Conservation (phyloP, 495 filamentous ascomycete genomes). For the Talaromyces thailandensis region DNA sequence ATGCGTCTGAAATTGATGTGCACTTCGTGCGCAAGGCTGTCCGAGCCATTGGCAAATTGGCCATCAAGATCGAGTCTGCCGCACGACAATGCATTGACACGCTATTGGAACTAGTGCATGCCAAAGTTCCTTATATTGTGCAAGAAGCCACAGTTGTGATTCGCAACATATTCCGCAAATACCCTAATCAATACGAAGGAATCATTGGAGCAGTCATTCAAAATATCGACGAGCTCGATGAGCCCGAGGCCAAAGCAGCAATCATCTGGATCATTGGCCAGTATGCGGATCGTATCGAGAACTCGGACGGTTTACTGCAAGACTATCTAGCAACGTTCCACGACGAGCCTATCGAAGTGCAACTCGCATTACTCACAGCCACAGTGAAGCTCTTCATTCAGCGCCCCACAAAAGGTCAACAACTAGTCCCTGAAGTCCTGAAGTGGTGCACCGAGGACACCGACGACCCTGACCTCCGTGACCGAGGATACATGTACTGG, state of each 20-base stretch:
- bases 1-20: constrained; percentile 97
- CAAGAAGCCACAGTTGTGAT: constrained; percentile 99
- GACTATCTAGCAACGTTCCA: constrained; percentile 91
- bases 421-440: constrained; percentile 88
- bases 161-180: constrained; percentile 97
- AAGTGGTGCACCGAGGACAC: constrained; percentile 99
- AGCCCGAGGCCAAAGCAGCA: constrained; percentile 98
- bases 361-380: constrained; percentile 88
- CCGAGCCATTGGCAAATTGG: constrained; percentile 93
- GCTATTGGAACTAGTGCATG: constrained; percentile 85
- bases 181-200: constrained; percentile 95
- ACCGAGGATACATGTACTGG: constrained; percentile 99
- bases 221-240: constrained; percentile 92
- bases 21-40: constrained; percentile 98
- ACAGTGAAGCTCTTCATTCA: constrained; percentile 99
- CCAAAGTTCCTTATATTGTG: constrained; percentile 99
- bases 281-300: constrained; percentile 94
- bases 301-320: constrained; percentile 85
- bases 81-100: constrained; percentile 86
- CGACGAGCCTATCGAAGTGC: constrained; percentile 91
- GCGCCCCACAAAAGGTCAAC: constrained; percentile 87
- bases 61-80: constrained; percentile 97
- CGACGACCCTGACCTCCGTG: constrained; percentile 92
- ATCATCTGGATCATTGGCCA: constrained; percentile 99
- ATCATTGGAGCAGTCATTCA: constrained; percentile 95